Evolutionary conservation across 2,329 filamentous ascomycete species (phyloP).

Genomic region (Pseudogymnoascus destructans): DNA sequence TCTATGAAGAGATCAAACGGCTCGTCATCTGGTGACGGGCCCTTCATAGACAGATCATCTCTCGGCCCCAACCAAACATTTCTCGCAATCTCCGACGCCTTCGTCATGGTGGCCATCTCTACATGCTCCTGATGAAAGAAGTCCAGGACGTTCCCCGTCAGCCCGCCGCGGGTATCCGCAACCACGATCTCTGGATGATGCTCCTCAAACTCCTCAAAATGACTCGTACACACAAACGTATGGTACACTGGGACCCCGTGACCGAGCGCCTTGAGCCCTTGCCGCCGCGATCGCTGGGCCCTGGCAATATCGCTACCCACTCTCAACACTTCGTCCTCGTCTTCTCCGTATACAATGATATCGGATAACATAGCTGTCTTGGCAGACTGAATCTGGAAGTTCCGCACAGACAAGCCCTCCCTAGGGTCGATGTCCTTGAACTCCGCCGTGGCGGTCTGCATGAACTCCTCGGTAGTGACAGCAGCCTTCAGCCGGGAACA

Average conservation of each 20-base stretch:
- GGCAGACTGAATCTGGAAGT: constrained; percentile 90
- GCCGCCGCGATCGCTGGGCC: constrained; percentile 53
- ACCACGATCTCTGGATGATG: constrained; percentile 59
- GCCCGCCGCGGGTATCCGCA: constrained; percentile 54
- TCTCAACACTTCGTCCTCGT: constrained; percentile 45
- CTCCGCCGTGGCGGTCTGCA: constrained; percentile 43
- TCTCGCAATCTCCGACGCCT: constrained; percentile 71
- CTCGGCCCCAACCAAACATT: constrained; percentile 90
- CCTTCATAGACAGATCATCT: constrained; percentile 45
- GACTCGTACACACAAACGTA: constrained; percentile 60
- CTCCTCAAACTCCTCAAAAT: constrained; percentile 60
- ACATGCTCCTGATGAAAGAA: constrained; percentile 78
- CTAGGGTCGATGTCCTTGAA: constrained; percentile 77
- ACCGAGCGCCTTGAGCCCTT: constrained; percentile 20
- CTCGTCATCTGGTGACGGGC: constrained; percentile 38
- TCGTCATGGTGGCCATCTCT: constrained; percentile 92
- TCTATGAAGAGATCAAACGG: constrained; percentile 79
- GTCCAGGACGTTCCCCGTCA: constrained; percentile 70
- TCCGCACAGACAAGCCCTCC: constrained; percentile 88
- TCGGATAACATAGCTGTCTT: constrained; percentile 84
- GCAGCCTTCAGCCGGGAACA: constrained; percentile 74
- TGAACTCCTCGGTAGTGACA: constrained; percentile 66
- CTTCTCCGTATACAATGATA: constrained; percentile 80
- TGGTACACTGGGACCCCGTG: constrained; percentile 56
- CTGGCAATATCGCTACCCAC: constrained; percentile 56